Base-by-base conservation (phyloP, 768 basidiomycete species). In the Lactifluus subvellereus region DNA sequence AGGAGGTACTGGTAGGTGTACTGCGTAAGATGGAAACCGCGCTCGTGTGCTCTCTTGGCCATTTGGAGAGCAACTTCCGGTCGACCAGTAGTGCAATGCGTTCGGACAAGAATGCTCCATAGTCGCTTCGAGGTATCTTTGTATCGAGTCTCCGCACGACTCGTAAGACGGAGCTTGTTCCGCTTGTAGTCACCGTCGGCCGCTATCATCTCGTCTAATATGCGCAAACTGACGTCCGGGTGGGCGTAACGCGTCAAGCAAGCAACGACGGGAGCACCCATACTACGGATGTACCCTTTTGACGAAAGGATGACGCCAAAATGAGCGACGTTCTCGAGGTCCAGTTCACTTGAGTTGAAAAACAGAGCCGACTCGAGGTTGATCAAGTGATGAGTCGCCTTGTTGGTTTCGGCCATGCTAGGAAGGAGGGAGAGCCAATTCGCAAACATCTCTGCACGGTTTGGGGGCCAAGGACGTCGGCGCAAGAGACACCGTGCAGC, bases 391-490 rank as follows among this genome's bases (percentile, higher is more conserved):
- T 66, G 54, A 13, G 60, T 42, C 47, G 56, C 52, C 9, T 60
- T 14, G 7, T 32, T 5, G 22, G 14, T 30, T 27, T 49, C 3
- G 22, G 33, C 18, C 8, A 20, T 2, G 53, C 8, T 18, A 5
- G 82, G 82, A 13, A 76, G 67, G 47, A 82, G 73, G 5, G 74
- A 71, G 56, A 81, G 68, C 83, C 83, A 84, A 14, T 72, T 68
- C 2, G 69, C 62, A 50, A 77, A 76, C n/a, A 59, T 57, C 40
- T 59, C 61, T 11, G 67, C 51, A 14, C 64, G 72, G 30, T 71
- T 60, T 42, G 69, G 67, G 22, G 60, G 59, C 49, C 60, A 54
- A 20, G 38, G 60, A 35, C 45, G 61, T 56, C 13, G 66, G 66
- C 18, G 58, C 49, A 81, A 70, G 16, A 72, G 69, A 58, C 75